Conservation (phyloP, 768 basidiomycete genomes). For the Naganishia vaughanmartiniae region DNA sequence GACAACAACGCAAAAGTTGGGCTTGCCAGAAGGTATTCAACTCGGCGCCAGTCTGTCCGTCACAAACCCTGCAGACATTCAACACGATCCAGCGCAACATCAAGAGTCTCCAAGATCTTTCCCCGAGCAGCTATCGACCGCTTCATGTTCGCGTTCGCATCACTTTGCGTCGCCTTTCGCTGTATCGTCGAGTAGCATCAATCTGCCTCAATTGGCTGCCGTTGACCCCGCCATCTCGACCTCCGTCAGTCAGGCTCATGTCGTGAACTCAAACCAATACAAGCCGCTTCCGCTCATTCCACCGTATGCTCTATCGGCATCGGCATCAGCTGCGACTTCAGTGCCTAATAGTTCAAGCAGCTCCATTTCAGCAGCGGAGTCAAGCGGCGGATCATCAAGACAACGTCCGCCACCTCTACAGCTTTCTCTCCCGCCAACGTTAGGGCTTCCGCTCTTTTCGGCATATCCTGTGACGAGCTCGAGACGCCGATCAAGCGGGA, state of each 20-base stretch:
- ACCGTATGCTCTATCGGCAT: neutral
- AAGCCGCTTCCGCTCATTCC: slow-evolving; percentile 15
- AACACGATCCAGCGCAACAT: neutral
- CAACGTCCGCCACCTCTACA: neutral
- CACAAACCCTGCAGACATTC: neutral
- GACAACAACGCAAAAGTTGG: neutral
- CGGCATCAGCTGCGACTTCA: neutral
- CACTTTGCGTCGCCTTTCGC: neutral
- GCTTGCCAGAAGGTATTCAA: neutral
- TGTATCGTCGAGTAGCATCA: neutral
- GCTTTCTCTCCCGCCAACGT: neutral
- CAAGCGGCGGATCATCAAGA: neutral
- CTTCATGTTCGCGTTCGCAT: neutral
- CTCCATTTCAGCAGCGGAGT: neutral
- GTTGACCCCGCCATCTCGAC: neutral
- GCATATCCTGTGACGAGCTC: slow-evolving; percentile 14
- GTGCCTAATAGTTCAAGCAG: too few species aligned
- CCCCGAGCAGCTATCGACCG: neutral
- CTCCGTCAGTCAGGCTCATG: neutral
- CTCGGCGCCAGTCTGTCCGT: neutral
- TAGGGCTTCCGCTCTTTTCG: slow-evolving; percentile 15
- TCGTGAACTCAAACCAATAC: neutral
- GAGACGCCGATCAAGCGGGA: slow-evolving; percentile 4
- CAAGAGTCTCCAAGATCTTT: neutral
- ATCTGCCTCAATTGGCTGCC: neutral